Evolutionary conservation across 148 eudicot species (phyloP).

Genomic region (Dianthus caryophyllus): DNA sequence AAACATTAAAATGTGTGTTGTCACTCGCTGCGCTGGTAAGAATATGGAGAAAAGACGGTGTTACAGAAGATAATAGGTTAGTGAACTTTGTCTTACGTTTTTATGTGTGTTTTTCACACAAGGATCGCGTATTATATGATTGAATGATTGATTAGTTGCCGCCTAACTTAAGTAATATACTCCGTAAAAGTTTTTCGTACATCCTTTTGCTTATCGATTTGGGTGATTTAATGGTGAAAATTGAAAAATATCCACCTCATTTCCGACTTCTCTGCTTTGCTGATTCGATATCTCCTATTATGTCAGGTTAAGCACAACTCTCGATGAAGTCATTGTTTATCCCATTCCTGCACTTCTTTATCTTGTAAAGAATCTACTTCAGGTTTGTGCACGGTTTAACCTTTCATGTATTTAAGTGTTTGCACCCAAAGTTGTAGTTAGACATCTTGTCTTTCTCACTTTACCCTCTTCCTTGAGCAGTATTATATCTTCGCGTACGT

Average conservation of each 20-base stretch:
- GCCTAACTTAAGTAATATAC: too few species aligned
- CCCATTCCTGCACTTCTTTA: slow-evolving; percentile 96
- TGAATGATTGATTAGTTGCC: too few species aligned
- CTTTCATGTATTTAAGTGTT: neutral
- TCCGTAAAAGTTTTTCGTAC: too few species aligned
- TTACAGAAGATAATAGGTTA: slow-evolving; percentile 90
- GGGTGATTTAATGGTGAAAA: too few species aligned
- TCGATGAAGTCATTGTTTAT: slow-evolving; percentile 89
- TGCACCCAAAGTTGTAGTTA: neutral
- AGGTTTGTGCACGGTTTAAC: too few species aligned
- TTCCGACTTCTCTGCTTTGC: neutral
- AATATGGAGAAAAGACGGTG: slow-evolving; percentile 86
- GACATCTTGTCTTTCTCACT: neutral
- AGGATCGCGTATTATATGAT: too few species aligned
- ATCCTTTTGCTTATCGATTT: neutral
- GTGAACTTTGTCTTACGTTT: neutral
- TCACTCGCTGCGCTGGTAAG: slow-evolving; percentile 81
- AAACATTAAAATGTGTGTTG: slow-evolving; percentile 84
- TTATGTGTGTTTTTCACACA: neutral
- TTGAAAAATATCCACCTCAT: neutral
- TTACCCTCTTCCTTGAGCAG: slow-evolving; percentile 42
- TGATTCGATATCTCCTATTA: slow-evolving; percentile 1
- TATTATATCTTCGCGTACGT: slow-evolving; percentile 98
- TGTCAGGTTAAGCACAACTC: slow-evolving; percentile 78
- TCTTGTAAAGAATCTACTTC: slow-evolving; percentile 87